phyloP scores from a whole-genome alignment of 495 filamentous ascomycete genomes.

The Penicillium herquei region DNA sequence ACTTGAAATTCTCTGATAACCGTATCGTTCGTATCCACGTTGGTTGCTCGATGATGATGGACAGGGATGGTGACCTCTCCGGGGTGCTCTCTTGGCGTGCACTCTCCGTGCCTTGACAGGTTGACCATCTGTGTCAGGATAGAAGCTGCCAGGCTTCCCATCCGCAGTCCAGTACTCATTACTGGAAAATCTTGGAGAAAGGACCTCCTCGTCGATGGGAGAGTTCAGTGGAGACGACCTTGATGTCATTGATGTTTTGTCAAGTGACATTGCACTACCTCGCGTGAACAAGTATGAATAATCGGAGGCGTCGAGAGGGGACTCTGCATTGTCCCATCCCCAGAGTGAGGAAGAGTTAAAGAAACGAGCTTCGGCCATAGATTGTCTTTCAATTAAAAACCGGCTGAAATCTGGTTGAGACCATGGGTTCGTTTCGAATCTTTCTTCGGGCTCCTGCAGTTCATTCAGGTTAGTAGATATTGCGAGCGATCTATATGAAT shows the following conservation, averaged over 20 bases:
- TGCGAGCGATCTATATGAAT: not conserved
- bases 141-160: conserved; percentile 27
- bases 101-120: conserved; percentile 17
- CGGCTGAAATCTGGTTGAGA: not conserved
- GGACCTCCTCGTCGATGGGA: conserved; percentile 25
- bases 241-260: conserved; percentile 20
- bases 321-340: not conserved
- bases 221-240: conserved; percentile 26
- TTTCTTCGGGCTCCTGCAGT: not conserved
- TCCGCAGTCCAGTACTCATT: conserved; percentile 37
- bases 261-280: conserved; percentile 7
- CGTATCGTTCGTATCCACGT: no score
- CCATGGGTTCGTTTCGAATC: not conserved
- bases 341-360: not conserved
- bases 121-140: conserved; percentile 27
- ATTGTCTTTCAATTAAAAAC: not conserved
- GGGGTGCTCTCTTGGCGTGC: not conserved
- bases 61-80: not conserved
- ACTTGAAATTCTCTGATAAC: not conserved
- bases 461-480: not conserved
- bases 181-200: conserved; percentile 18
- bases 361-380: not conserved
- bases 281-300: not conserved
- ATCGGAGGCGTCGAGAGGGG: not conserved
- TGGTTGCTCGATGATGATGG: no score